phyloP scores from a whole-genome alignment of 1,284 basidiomycete genomes.

The Inonotus hispidus region DNA sequence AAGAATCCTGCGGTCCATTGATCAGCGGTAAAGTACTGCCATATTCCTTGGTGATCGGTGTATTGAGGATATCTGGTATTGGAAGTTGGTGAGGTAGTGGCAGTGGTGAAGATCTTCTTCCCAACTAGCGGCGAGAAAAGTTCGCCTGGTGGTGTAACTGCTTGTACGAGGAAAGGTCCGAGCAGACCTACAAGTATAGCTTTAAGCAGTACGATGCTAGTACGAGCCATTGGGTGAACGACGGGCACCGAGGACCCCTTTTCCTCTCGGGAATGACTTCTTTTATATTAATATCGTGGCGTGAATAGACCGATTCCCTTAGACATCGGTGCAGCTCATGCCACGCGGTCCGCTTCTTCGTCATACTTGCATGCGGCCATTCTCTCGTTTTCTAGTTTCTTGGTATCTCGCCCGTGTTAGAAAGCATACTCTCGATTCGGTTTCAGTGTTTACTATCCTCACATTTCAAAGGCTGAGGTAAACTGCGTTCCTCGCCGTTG shows the following conservation, averaged over 20 bases:
- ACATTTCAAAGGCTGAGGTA: neutral
- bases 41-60: constrained; percentile 43
- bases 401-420: neutral
- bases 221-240: neutral
- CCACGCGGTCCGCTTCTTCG: no score
- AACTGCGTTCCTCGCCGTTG: neutral
- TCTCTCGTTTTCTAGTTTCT: neutral
- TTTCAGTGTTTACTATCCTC: neutral
- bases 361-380: no score
- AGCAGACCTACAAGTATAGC: neutral
- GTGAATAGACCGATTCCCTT: no score
- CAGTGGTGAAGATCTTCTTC: constrained; percentile 50
- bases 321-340: no score
- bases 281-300: no score
- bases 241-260: neutral
- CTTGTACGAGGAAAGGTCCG: neutral
- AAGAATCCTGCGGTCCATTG: constrained; percentile 71
- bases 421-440: no score
- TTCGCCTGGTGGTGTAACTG: constrained; percentile 25
- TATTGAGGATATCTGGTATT: constrained; percentile 55
- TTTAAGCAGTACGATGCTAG: neutral
- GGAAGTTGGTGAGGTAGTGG: constrained; percentile 30
- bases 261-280: no score
- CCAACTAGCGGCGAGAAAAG: constrained; percentile 53
- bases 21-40: constrained; percentile 47